Evolutionary conservation across 2,329 filamentous ascomycete species (phyloP).

Genomic region (Lecanosticta acicola): DNA sequence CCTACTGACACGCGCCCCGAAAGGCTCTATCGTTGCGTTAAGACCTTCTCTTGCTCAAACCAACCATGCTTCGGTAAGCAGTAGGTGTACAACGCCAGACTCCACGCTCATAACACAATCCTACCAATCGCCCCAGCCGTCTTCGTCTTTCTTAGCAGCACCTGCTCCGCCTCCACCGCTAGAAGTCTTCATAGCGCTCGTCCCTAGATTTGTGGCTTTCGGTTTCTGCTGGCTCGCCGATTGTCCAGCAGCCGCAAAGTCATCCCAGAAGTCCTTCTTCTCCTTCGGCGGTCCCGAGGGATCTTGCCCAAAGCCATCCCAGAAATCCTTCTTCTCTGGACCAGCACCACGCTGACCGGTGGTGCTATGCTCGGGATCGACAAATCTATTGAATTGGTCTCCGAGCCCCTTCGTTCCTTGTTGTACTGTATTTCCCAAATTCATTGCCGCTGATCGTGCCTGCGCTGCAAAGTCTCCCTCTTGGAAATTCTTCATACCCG

Average conservation of each 20-base stretch:
- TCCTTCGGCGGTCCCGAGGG: constrained; percentile 46
- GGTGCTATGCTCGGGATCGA: constrained; percentile 52
- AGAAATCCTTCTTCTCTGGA: constrained; percentile 73
- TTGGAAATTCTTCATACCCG: constrained; percentile 71
- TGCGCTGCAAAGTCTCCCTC: constrained; percentile 56
- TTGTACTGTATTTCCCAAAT: constrained; percentile 53
- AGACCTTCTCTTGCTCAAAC: not conserved
- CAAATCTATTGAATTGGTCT: constrained; percentile 77
- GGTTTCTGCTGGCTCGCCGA: constrained; percentile 26
- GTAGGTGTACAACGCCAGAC: constrained; percentile 13
- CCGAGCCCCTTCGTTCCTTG: constrained; percentile 66
- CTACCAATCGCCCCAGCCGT: constrained; percentile 53
- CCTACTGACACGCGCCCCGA: too few species aligned
- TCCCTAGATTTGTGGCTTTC: constrained; percentile 52
- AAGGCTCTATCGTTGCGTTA: too few species aligned
- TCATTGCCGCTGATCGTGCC: constrained; percentile 52
- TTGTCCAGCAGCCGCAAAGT: constrained; percentile 38
- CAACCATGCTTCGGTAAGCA: not conserved
- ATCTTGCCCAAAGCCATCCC: constrained; percentile 78
- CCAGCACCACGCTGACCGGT: constrained; percentile 32
- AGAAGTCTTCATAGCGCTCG: constrained; percentile 57
- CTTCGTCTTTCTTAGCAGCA: constrained; percentile 47
- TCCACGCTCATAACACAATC: constrained; percentile 10
- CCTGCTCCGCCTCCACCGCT: constrained; percentile 22
- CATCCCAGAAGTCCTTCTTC: constrained; percentile 52